These are phyloP conservation scores for Globisporangium echinulatum DNA, from an alignment of 352 stramenopile species.

Conservation along the genomic window DNA sequence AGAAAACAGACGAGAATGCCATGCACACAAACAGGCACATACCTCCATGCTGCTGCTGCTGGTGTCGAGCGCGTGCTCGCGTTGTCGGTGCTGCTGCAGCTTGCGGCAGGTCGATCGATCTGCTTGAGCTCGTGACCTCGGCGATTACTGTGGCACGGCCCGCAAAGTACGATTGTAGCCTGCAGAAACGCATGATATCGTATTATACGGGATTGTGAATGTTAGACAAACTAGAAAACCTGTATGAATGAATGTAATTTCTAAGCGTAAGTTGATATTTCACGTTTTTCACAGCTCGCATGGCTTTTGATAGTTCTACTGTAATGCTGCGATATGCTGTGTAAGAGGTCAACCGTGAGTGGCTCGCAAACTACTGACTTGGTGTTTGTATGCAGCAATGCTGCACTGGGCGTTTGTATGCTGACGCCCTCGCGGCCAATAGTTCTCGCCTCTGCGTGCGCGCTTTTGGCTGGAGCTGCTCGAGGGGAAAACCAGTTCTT, in stretches of 20 bases:
- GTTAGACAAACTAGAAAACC: background rate
- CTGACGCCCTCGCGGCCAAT: slow-evolving; percentile 71
- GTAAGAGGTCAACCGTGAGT: no score
- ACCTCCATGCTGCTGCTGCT: slow-evolving; percentile 15
- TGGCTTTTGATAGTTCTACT: no score
- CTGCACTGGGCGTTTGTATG: slow-evolving; percentile 60
- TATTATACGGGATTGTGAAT: background rate
- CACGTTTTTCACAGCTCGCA: no score
- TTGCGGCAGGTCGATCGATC: no score
- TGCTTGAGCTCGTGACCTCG: background rate
- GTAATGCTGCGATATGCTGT: background rate
- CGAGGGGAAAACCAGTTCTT: slow-evolving; percentile 53
- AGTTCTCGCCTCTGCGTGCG: slow-evolving; percentile 40
- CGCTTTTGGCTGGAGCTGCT: slow-evolving; percentile 11
- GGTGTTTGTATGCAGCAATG: slow-evolving; percentile 3
- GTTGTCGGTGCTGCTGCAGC: no score
- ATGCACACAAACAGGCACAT: background rate
- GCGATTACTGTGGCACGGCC: background rate
- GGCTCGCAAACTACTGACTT: background rate
- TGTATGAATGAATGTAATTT: background rate
- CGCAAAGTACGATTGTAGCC: no score
- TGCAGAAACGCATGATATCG: background rate
- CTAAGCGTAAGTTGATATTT: no score
- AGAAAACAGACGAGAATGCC: no score
- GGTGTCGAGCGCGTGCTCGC: no score